Base-by-base conservation (phyloP, 192 early-diverging fungal species). In the Coemansia sp. region DNA sequence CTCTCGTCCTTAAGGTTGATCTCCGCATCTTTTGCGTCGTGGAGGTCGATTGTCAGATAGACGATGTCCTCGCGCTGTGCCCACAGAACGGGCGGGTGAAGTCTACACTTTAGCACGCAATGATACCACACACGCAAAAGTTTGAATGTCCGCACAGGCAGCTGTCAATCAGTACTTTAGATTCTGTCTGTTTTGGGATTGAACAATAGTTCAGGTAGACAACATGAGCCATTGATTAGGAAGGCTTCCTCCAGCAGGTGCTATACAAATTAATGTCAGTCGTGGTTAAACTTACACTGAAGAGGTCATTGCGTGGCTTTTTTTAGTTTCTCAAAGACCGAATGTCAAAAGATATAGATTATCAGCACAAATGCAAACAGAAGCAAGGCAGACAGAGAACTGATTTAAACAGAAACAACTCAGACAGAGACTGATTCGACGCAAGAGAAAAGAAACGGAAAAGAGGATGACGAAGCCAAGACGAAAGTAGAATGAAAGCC, bases 11-110 rank as follows among this genome's bases (percentile, higher is more conserved):
- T 59, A 4, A 82, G 61, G 15, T 73, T 65, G 38, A 84, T 74
- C 18, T 58, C 65, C 9, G 65, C 71, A 39, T 86, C 81, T 26
- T 82, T 79, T 39, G 90, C 80, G 68, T 98, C 94, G 64, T 81
- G 48, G 18, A 95, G 68, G 54, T 92, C 86, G 69, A 98, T 85
- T 10, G 96, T 98, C 32, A 98, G 67, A 76, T 87, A 96, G 65
- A 96, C 69, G 60, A 92, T 75, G 59, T 92, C 88, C 48, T 86
- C 78, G 71, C 92, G 88, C 74, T 98, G 94, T 39, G 96, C 96
- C 94, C 95, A 97, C 71, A 93, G 88, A 64, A 95, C 91, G 72
- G 75, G 78, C 41, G 92, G 91, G 69, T 84, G 77, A 39, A 64
- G 79, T 43, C 79, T 80, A 80, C 32, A 32, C 11, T 21, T 32